phyloP scores from a whole-genome alignment of 1,139 yeast genomes.

The Suhomyces atakaporum region DNA sequence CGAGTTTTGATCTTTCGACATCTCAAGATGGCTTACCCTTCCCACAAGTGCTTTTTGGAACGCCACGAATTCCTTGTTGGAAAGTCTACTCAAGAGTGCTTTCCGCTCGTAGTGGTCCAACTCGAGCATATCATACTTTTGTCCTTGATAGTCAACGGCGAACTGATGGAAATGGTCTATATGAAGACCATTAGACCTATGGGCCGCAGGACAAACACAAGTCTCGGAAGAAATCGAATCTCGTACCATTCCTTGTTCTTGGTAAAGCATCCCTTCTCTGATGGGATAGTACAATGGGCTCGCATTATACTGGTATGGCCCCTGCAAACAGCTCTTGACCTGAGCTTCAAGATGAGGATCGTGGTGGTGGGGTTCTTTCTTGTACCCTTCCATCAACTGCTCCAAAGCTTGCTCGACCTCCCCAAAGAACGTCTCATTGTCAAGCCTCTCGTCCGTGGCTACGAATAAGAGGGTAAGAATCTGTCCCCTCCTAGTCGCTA shows the following conservation, averaged over 20 bases:
- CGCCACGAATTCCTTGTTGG: background rate
- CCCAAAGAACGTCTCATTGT: too few species aligned
- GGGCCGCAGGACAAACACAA: background rate
- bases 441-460: too few species aligned
- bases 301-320: background rate
- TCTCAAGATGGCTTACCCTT: background rate
- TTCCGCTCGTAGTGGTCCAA: background rate
- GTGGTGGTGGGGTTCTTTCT: background rate
- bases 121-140: slow-evolving; percentile 1
- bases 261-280: background rate
- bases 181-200: slow-evolving; percentile 1
- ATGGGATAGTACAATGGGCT: background rate
- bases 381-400: background rate
- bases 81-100: background rate
- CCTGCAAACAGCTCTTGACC: background rate
- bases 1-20: background rate
- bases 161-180: background rate
- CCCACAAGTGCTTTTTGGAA: slow-evolving; percentile 3
- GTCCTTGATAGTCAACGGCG: background rate
- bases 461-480: background rate
- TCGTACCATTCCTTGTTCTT: background rate
- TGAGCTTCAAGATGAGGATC: too few species aligned
- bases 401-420: background rate
- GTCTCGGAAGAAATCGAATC: background rate
- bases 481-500: too few species aligned